Evolutionary conservation across 1,284 basidiomycete species (phyloP).

Genomic region (Lentinula novae-zelandiae): DNA sequence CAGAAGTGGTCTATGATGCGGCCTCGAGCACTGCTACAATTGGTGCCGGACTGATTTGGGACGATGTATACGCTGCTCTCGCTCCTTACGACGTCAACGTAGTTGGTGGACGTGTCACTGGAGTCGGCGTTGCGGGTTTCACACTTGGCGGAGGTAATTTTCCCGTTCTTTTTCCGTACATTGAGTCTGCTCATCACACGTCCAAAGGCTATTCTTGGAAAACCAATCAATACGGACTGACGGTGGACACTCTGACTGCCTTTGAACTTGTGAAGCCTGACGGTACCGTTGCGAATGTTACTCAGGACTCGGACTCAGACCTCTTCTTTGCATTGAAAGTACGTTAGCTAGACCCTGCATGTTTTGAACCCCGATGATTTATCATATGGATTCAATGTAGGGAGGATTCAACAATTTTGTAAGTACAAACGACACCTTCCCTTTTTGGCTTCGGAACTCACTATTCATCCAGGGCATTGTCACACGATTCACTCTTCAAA

Average conservation of each 20-base stretch:
- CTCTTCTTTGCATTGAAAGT: conserved; percentile 36
- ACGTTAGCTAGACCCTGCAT: conserved; percentile 2
- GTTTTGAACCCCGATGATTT: background rate
- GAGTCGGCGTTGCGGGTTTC: conserved; percentile 56
- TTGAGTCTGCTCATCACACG: background rate
- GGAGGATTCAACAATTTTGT: conserved; percentile 38
- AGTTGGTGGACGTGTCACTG: conserved; percentile 47
- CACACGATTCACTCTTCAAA: conserved; percentile 42
- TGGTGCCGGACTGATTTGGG: conserved; percentile 55
- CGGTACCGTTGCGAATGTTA: conserved; percentile 29
- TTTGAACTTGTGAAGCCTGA: conserved; percentile 37
- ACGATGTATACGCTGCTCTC: conserved; percentile 50
- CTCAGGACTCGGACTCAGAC: conserved; percentile 27
- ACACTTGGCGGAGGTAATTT: conserved; percentile 50
- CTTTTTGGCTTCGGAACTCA: background rate
- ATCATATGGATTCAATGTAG: background rate
- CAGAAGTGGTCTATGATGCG: conserved; percentile 38
- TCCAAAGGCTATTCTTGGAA: conserved; percentile 35
- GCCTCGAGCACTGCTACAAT: conserved; percentile 36
- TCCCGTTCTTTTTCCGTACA: background rate
- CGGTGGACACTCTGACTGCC: conserved; percentile 34
- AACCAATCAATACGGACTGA: conserved; percentile 35
- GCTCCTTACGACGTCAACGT: conserved; percentile 43
- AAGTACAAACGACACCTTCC: conserved; percentile 10
- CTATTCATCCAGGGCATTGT: conserved; percentile 38